A percentile compares a stretch with the other conserved stretches of the same genome.
Evolutionary conservation across 2,329 filamentous ascomycete genomes (phyloP).

Genomic region (Tolypocladium guangdongense): DNA sequence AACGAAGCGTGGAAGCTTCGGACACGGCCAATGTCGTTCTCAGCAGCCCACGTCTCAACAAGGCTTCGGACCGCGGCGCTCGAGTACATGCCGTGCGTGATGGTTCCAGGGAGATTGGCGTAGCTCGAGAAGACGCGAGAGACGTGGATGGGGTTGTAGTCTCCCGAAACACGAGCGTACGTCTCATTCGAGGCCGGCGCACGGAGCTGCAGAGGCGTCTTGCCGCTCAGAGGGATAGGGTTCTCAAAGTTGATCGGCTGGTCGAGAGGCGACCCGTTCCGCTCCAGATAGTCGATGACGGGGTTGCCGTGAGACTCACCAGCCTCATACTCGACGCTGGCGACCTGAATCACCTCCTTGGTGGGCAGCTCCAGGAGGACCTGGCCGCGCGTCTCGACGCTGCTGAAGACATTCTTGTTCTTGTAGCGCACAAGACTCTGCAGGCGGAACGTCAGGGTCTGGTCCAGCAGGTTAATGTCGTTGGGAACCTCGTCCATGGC

Average conservation of each 20-base stretch:
- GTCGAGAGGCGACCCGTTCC: slow-evolving; percentile 84
- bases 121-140: slow-evolving; percentile 94
- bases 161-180: slow-evolving; percentile 92
- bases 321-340: slow-evolving; percentile 91
- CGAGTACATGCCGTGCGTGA: slow-evolving; percentile 99
- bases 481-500: slow-evolving; percentile 57
- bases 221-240: slow-evolving; percentile 87
- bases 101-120: slow-evolving; percentile 89
- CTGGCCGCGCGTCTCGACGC: slow-evolving; percentile 82
- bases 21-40: slow-evolving; percentile 96
- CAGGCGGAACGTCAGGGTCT: slow-evolving; percentile 93
- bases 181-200: slow-evolving; percentile 95
- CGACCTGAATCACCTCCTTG: slow-evolving; percentile 95
- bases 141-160: slow-evolving; percentile 98
- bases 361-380: slow-evolving; percentile 89
- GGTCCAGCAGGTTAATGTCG: slow-evolving; percentile 77
- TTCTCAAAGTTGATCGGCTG: slow-evolving; percentile 97
- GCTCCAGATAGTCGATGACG: slow-evolving; percentile 89
- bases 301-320: slow-evolving; percentile 90
- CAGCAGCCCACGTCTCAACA: slow-evolving; percentile 96
- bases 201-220: slow-evolving; percentile 76
- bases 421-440: slow-evolving; percentile 89
- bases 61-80: slow-evolving; percentile 92
- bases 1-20: slow-evolving; percentile 94
- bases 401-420: slow-evolving; percentile 86